These are phyloP conservation scores for Penicillium decumbens DNA, from an alignment of 2,329 filamentous ascomycete genomes.

Conservation along the genomic window DNA sequence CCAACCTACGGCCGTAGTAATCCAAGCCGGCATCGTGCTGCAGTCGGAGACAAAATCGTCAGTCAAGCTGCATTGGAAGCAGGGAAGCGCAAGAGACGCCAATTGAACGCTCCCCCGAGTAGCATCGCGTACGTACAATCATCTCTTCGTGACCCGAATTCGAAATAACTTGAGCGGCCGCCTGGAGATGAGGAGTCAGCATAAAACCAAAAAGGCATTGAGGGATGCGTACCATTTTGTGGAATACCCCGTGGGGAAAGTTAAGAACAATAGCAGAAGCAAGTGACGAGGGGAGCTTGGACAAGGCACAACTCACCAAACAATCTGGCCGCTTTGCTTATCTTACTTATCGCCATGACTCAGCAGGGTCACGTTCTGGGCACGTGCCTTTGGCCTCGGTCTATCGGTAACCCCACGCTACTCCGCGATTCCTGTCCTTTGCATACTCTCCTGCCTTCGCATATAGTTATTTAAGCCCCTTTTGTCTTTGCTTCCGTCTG, in stretches of 20 bases:
- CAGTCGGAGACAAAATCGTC: conserved; percentile 1
- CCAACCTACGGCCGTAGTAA: conserved; percentile 93
- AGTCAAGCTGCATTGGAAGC: conserved; percentile 1
- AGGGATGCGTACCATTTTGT: conserved; percentile 22
- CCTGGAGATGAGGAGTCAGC: conserved; percentile 42
- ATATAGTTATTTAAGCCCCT: background rate
- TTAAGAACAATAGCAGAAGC: conserved; percentile 10
- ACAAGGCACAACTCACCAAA: conserved; percentile 13
- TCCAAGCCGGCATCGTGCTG: conserved; percentile 97
- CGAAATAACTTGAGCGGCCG: conserved; percentile 65
- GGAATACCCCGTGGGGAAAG: conserved; percentile 7
- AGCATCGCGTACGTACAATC: conserved; percentile 69
- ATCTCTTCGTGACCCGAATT: conserved; percentile 96
- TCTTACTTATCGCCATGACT: conserved; percentile 27
- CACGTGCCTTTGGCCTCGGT: conserved; percentile 18
- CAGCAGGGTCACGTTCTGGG: conserved; percentile 17
- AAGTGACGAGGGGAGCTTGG: conserved; percentile 13
- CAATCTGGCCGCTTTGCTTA: conserved; percentile 25
- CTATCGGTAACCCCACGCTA: conserved; percentile 16
- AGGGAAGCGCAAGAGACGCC: background rate
- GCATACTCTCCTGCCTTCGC: conserved; percentile 1
- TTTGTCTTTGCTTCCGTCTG: background rate
- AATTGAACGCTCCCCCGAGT: conserved; percentile 9
- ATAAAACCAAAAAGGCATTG: background rate
- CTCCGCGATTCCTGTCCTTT: conserved; percentile 1